phyloP scores from a whole-genome alignment of 345 rosid genomes.

The Diplotaxis tenuifolia region DNA sequence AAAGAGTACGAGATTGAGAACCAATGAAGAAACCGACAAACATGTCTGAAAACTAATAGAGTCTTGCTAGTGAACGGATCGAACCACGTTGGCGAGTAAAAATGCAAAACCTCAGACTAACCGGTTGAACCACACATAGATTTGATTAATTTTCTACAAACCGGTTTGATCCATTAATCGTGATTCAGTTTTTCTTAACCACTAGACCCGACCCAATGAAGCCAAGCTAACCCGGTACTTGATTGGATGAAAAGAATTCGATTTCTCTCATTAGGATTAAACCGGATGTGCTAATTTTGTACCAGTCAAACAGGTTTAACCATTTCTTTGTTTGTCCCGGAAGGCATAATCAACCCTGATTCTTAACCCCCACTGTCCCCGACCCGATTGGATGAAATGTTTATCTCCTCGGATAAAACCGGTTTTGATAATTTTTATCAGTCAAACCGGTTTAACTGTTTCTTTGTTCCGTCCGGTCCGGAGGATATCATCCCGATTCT shows the following conservation, averaged over 20 bases:
- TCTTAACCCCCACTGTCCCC: neutral
- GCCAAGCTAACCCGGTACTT: conserved; percentile 4
- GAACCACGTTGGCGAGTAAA: neutral
- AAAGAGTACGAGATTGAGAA: too few relatives aligned
- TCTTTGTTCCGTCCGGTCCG: neutral
- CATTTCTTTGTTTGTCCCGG: neutral
- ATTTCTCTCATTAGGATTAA: too few relatives aligned
- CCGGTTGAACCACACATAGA: conserved; percentile 1
- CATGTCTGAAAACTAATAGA: too few relatives aligned
- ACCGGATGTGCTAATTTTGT: neutral
- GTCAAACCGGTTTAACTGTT: neutral
- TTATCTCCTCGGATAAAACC: neutral
- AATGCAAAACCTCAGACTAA: neutral
- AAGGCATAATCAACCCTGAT: neutral
- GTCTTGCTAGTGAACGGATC: too few relatives aligned
- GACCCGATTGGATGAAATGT: neutral
- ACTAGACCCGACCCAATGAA: conserved; percentile 19
- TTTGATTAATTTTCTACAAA: neutral
- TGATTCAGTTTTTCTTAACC: too few relatives aligned
- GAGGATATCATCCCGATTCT: too few relatives aligned
- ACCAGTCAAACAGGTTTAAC: neutral
- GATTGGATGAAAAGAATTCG: conserved; percentile 2
- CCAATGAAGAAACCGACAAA: too few relatives aligned
- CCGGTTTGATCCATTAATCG: neutral
- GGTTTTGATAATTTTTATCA: neutral